Evolutionary conservation across 371 early-diverging fungal genomes (phyloP).

Genomic region (Apophysomyces elegans): DNA sequence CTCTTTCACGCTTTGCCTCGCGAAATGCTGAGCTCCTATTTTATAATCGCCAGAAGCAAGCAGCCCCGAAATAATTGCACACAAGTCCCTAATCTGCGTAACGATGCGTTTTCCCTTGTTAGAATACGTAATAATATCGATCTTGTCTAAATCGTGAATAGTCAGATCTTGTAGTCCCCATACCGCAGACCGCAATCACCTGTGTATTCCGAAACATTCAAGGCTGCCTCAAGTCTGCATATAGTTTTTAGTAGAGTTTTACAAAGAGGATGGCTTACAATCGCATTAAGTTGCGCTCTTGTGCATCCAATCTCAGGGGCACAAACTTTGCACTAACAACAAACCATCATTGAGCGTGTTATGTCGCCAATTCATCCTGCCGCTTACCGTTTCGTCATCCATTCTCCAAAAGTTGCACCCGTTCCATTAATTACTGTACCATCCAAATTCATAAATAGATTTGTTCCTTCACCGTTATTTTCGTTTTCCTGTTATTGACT

Average conservation of each 20-base stretch:
- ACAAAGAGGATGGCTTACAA: constrained; percentile 46
- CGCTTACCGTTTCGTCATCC: constrained; percentile 66
- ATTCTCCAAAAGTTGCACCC: constrained; percentile 69
- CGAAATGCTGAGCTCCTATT: constrained; percentile 83
- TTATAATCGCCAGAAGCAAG: constrained; percentile 83
- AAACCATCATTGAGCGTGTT: not conserved
- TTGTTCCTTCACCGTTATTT: constrained; percentile 2
- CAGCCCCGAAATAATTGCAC: constrained; percentile 91
- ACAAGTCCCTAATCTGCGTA: constrained; percentile 91
- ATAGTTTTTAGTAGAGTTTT: not conserved
- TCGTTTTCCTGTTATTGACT: not conserved
- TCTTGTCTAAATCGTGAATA: constrained; percentile 67
- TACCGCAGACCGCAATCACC: constrained; percentile 20
- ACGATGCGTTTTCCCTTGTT: constrained; percentile 91
- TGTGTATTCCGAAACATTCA: constrained; percentile 82
- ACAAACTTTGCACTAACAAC: constrained; percentile 78
- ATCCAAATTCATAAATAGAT: constrained; percentile 36
- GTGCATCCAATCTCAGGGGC: constrained; percentile 84
- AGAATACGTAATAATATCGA: constrained; percentile 86
- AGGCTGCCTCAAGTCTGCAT: constrained; percentile 81
- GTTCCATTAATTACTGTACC: constrained; percentile 48
- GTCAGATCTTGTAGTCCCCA: not conserved
- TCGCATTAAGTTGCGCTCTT: constrained; percentile 88
- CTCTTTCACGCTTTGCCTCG: constrained; percentile 75
- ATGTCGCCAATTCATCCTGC: not conserved